Evolutionary conservation across 2,329 filamentous ascomycete species (phyloP).

Genomic region (Aspergillus eucalypticola): DNA sequence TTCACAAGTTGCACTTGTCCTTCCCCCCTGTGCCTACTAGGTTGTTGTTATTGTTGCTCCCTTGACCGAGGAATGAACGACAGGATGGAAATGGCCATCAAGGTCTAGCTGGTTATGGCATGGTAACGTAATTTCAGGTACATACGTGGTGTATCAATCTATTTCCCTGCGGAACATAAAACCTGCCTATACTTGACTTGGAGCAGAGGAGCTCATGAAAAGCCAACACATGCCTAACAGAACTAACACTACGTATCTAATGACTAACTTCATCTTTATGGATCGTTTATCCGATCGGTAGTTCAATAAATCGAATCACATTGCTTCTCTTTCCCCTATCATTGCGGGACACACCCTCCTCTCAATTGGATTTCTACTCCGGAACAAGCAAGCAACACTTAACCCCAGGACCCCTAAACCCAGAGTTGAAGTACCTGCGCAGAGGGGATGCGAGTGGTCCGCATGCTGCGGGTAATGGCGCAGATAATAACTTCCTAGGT

Average conservation of each 20-base stretch:
- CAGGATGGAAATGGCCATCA: background rate
- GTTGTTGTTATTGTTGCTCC: background rate
- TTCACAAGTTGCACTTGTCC: background rate
- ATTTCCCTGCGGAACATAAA: background rate
- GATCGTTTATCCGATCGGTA: conserved; percentile 6
- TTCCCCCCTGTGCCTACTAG: background rate
- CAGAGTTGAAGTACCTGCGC: no score
- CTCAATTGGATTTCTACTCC: background rate
- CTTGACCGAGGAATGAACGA: background rate
- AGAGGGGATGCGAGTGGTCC: no score
- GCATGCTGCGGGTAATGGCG: no score
- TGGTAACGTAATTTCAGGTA: background rate
- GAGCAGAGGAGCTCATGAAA: background rate
- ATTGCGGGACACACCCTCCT: background rate
- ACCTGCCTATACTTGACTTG: background rate
- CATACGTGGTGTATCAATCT: background rate
- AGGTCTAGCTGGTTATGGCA: background rate
- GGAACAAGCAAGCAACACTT: no score
- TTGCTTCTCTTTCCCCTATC: background rate
- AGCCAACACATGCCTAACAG: background rate
- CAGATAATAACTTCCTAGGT: no score
- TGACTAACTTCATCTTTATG: background rate
- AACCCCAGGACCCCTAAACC: no score
- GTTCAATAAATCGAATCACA: background rate
- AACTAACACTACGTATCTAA: background rate